Conservation (phyloP, 768 basidiomycete genomes). For the Pleurotus platypus region DNA sequence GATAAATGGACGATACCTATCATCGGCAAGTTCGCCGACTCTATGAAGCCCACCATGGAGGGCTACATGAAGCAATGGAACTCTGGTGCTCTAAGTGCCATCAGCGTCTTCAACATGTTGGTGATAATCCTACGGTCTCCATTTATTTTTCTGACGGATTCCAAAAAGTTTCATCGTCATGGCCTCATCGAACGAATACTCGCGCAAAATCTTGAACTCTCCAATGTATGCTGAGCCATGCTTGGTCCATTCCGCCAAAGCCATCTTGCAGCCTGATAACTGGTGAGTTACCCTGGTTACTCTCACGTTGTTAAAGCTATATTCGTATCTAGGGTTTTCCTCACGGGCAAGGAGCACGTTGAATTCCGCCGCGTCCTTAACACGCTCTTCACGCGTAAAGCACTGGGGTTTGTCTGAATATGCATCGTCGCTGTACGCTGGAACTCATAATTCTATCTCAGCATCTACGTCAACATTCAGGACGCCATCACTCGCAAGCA, state of each 20-base stretch:
- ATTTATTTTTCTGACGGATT: conserved; percentile 3
- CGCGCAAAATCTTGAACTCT: conserved; percentile 95
- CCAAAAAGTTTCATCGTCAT: conserved; percentile 92
- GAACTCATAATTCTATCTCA: conserved; percentile 22
- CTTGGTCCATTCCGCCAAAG: conserved; percentile 88
- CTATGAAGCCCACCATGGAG: conserved; percentile 87
- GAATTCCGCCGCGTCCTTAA: conserved; percentile 90
- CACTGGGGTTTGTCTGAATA: conserved; percentile 64
- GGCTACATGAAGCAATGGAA: conserved; percentile 92
- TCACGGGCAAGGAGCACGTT: conserved; percentile 85
- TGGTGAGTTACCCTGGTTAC: conserved; percentile 49
- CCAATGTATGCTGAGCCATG: conserved; percentile 92
- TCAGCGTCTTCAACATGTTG: conserved; percentile 98
- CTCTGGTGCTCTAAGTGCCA: conserved; percentile 79
- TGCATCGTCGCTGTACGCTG: conserved; percentile 8
- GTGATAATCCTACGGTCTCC: conserved; percentile 19
- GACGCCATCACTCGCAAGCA: conserved; percentile 79
- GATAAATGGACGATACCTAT: conserved; percentile 93
- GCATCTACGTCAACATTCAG: conserved; percentile 82
- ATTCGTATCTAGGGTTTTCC: conserved; percentile 95
- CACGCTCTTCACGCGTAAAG: conserved; percentile 89
- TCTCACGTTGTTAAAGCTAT: conserved; percentile 74
- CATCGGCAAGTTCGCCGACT: conserved; percentile 95
- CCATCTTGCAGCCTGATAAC: conserved; percentile 85
- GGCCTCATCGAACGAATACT: conserved; percentile 89